A percentile compares a stretch with the other conserved stretches of the same genome.
phyloP scores from a whole-genome alignment of 768 basidiomycete genomes.

The Psilocybe tampanensis region DNA sequence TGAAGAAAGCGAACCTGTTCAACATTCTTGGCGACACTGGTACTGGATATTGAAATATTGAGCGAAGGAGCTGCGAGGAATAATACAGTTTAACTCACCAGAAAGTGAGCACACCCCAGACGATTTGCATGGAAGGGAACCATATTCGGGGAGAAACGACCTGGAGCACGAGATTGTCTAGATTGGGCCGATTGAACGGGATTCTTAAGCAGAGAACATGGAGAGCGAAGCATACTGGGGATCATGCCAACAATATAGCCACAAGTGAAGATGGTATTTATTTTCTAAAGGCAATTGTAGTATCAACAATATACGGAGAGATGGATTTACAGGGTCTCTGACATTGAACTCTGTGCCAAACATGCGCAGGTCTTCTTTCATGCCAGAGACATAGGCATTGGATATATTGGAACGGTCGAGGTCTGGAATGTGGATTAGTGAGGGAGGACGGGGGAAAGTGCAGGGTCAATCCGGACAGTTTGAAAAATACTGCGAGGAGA shows the following conservation, averaged over 20 bases:
- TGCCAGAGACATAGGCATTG: constrained; percentile 81
- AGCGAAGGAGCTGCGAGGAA: not conserved
- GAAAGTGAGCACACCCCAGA: constrained; percentile 69
- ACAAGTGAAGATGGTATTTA: constrained; percentile 73
- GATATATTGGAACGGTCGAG: constrained; percentile 68
- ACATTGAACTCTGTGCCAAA: constrained; percentile 65
- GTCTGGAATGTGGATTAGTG: constrained; percentile 37
- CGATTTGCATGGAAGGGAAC: constrained; percentile 65
- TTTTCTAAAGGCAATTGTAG: constrained; percentile 42
- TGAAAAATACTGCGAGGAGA: constrained; percentile 54
- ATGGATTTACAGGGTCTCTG: constrained; percentile 13
- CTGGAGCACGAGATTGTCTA: constrained; percentile 70
- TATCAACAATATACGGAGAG: not conserved
- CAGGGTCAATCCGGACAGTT: constrained; percentile 48
- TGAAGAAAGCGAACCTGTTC: constrained; percentile 46
- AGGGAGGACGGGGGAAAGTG: not conserved
- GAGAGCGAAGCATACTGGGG: constrained; percentile 44
- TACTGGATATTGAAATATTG: constrained; percentile 35
- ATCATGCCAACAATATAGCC: constrained; percentile 79
- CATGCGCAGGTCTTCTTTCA: constrained; percentile 74
- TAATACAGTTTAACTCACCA: constrained; percentile 38
- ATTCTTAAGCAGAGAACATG: no score
- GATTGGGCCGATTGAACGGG: constrained; percentile 1
- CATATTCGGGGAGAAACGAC: constrained; percentile 63
- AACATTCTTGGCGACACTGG: constrained; percentile 56